phyloP scores from a whole-genome alignment of 202 grass and related monocot species.

The Setaria viridis region DNA sequence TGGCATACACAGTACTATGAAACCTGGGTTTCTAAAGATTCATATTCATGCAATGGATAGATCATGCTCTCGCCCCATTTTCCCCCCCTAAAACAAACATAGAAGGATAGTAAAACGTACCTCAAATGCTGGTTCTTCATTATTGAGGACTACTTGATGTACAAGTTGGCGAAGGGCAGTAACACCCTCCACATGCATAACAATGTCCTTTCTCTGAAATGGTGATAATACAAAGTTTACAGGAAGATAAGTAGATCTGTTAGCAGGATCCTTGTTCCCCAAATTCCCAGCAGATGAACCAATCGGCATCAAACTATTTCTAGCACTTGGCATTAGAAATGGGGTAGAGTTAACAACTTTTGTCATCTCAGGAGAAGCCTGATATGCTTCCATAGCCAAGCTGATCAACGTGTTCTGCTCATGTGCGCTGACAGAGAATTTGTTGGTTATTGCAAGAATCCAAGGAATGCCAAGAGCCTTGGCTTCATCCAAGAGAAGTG shows the following conservation, averaged over 20 bases:
- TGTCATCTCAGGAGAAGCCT: conserved; percentile 72
- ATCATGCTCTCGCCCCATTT: neutral
- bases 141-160: conserved; percentile 61
- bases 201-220: conserved; percentile 71
- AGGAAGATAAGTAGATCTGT: conserved; percentile 47
- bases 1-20: neutral
- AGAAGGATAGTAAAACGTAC: conserved; percentile 45
- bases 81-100: neutral
- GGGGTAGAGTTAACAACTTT: conserved; percentile 78
- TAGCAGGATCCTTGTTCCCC: conserved; percentile 43
- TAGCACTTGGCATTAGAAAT: conserved; percentile 71
- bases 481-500: conserved; percentile 83
- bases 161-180: conserved; percentile 67
- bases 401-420: conserved; percentile 70
- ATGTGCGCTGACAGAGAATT: conserved; percentile 79
- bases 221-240: conserved; percentile 56
- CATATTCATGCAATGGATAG: neutral
- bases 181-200: conserved; percentile 86
- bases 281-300: conserved; percentile 39
- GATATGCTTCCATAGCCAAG: conserved; percentile 78
- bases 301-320: conserved; percentile 46
- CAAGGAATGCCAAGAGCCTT: conserved; percentile 77
- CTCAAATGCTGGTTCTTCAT: conserved; percentile 83
- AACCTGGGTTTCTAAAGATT: neutral
- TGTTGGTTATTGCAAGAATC: conserved; percentile 94